Conservation (phyloP, 768 basidiomycete species). For the Suillus clintonianus region DNA sequence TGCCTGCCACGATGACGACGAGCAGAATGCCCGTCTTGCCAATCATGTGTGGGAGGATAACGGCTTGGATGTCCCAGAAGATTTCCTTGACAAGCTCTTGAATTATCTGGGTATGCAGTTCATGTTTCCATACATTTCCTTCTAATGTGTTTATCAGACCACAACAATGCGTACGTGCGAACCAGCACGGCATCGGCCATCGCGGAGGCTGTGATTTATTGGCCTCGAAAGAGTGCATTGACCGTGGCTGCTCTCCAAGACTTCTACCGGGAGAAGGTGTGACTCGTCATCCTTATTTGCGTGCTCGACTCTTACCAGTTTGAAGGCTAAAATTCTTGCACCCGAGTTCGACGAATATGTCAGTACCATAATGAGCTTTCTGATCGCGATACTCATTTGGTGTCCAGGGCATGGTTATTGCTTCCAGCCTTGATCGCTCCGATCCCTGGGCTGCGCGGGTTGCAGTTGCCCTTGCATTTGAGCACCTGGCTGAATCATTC, state of each 20-base stretch:
- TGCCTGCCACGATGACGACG: slow-evolving; percentile 85
- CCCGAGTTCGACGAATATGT: slow-evolving; percentile 96
- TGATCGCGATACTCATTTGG: slow-evolving; percentile 2
- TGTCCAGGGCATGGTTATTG: slow-evolving; percentile 87
- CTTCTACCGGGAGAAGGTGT: slow-evolving; percentile 83
- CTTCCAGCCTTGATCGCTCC: slow-evolving; percentile 77
- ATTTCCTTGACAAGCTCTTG: slow-evolving; percentile 54
- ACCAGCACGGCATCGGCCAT: slow-evolving; percentile 70
- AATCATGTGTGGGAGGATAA: slow-evolving; percentile 93
- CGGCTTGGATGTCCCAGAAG: slow-evolving; percentile 82
- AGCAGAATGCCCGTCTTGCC: slow-evolving; percentile 85
- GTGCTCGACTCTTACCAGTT: neutral
- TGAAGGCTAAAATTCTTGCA: slow-evolving; percentile 77
- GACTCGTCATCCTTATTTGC: slow-evolving; percentile 1
- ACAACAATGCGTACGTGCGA: slow-evolving; percentile 81
- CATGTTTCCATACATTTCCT: neutral
- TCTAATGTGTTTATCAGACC: slow-evolving; percentile 46
- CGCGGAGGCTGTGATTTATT: slow-evolving; percentile 72
- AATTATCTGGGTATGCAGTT: slow-evolving; percentile 62
- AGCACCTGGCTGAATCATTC: slow-evolving; percentile 66
- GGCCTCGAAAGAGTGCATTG: slow-evolving; percentile 55
- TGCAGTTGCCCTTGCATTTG: slow-evolving; percentile 70
- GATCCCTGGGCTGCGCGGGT: slow-evolving; percentile 89
- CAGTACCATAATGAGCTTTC: slow-evolving; percentile 25
- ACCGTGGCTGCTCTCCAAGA: slow-evolving; percentile 59